Evolutionary conservation across 2,329 filamentous ascomycete species (phyloP).

Genomic region (Pseudocercospora macadamiae): DNA sequence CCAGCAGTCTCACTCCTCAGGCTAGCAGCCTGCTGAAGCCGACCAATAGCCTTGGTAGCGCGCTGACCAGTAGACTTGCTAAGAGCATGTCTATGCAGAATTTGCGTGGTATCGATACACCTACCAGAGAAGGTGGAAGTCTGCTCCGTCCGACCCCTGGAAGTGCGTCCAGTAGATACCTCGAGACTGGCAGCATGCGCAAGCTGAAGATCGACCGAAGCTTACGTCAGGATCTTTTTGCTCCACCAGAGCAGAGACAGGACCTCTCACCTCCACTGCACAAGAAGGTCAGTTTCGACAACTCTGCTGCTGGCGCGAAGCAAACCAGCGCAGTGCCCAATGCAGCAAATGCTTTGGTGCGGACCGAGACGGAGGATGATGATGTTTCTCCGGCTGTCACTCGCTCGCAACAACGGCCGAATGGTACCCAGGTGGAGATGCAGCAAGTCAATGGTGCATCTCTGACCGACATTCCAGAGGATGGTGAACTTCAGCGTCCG

Average conservation of each 20-base stretch:
- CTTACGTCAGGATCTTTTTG: constrained; percentile 70
- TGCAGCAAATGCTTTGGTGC: constrained; percentile 53
- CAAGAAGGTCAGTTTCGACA: constrained; percentile 93
- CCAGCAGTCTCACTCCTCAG: constrained; percentile 66
- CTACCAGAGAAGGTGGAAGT: constrained; percentile 74
- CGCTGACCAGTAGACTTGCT: constrained; percentile 58
- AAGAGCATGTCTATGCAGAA: constrained; percentile 91
- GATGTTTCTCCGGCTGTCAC: constrained; percentile 53
- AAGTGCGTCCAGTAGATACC: constrained; percentile 65
- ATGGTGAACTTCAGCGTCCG: constrained; percentile 50
- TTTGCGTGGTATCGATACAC: constrained; percentile 71
- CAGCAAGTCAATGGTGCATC: constrained; percentile 61
- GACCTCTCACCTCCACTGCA: constrained; percentile 51
- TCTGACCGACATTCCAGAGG: constrained; percentile 76
- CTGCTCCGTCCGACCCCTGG: constrained; percentile 70
- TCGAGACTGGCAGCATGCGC: constrained; percentile 76
- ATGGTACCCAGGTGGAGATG: constrained; percentile 59
- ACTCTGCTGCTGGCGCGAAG: constrained; percentile 52
- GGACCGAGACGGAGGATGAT: constrained; percentile 44
- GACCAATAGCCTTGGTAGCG: constrained; percentile 67
- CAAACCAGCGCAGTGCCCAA: constrained; percentile 42
- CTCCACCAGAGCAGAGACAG: constrained; percentile 27
- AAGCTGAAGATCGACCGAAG: constrained; percentile 90
- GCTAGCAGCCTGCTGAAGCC: constrained; percentile 65
- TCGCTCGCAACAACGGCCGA: constrained; percentile 40